Percentiles rank a stretch among this genome's conserved stretches.
Evolutionary conservation across 345 rosid species (phyloP).

Genomic region (Durio zibethinus): DNA sequence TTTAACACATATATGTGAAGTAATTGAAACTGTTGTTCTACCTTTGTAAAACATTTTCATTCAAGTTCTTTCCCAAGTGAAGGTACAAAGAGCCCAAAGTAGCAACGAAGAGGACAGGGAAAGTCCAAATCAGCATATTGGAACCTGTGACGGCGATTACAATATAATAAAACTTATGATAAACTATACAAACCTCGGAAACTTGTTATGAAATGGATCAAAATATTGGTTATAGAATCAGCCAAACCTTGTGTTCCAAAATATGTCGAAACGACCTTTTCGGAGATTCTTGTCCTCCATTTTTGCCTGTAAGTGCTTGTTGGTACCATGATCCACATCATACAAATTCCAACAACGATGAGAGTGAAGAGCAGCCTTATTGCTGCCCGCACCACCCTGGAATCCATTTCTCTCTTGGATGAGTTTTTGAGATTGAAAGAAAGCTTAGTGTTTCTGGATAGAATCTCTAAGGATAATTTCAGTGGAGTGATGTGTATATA

Average conservation of each 20-base stretch:
- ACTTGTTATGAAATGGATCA: not conserved
- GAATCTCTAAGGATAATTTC: constrained; percentile 9
- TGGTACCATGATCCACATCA: constrained; percentile 71
- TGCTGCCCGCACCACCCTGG: constrained; percentile 22
- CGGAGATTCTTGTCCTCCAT: constrained; percentile 43
- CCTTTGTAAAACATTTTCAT: constrained; percentile 19
- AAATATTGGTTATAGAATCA: not conserved
- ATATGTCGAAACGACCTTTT: constrained; percentile 39
- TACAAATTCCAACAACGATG: constrained; percentile 43
- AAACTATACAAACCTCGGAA: not conserved
- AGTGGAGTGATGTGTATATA: constrained; percentile 8
- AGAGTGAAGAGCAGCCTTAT: constrained; percentile 37
- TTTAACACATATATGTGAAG: not conserved
- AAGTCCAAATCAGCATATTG: constrained; percentile 42
- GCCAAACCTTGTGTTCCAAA: constrained; percentile 58
- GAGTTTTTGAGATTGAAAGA: not conserved
- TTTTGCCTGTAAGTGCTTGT: constrained; percentile 40
- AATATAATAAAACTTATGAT: not conserved
- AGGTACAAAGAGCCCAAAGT: constrained; percentile 52
- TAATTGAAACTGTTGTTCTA: not conserved
- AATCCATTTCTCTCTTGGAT: constrained; percentile 5
- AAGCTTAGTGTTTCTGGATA: not conserved
- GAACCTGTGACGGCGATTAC: constrained; percentile 33
- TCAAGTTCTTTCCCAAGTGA: constrained; percentile 42
- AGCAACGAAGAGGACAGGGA: constrained; percentile 64